Evolutionary conservation across 257 asterid species (phyloP).

Genomic region (Ocimum tenuiflorum): DNA sequence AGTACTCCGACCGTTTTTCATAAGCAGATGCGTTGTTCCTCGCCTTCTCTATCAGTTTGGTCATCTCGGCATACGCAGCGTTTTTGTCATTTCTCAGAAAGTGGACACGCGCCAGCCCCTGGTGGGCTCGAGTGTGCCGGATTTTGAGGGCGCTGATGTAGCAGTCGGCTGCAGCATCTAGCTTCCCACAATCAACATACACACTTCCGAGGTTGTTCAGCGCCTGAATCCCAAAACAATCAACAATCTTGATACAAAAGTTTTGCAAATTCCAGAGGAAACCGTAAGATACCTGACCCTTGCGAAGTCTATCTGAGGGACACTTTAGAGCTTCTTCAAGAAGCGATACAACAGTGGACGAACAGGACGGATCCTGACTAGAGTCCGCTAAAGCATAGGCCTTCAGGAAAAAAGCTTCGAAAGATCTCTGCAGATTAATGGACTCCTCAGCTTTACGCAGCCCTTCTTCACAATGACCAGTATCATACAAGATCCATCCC

Average conservation of each 20-base stretch:
- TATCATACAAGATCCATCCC: conserved; percentile 96
- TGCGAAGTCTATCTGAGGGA: conserved; percentile 97
- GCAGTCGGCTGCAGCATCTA: conserved; percentile 95
- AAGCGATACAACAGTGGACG: conserved; percentile 81
- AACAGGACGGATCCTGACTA: conserved; percentile 83
- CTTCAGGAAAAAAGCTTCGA: conserved; percentile 96
- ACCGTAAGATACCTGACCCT: conserved; percentile 93
- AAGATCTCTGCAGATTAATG: conserved; percentile 78
- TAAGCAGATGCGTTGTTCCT: conserved; percentile 86
- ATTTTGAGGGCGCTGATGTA: conserved; percentile 89
- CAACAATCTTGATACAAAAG: neutral
- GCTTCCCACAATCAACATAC: conserved; percentile 75
- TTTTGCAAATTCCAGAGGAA: neutral
- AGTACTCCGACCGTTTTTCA: conserved; percentile 92
- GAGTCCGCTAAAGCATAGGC: conserved; percentile 99
- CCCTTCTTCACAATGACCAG: conserved; percentile 97
- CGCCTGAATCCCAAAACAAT: conserved; percentile 68
- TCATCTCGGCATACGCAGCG: conserved; percentile 93
- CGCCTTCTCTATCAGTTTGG: conserved; percentile 82
- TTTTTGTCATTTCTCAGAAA: conserved; percentile 67
- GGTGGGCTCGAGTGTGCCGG: conserved; percentile 95
- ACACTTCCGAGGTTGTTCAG: conserved; percentile 96
- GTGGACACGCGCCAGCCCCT: conserved; percentile 99
- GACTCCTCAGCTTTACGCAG: conserved; percentile 92
- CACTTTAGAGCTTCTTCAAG: conserved; percentile 95